Percentiles rank a stretch among this genome's conserved stretches.
phyloP scores from a whole-genome alignment of 2,329 filamentous ascomycete genomes.

The Xylaria arbuscula region DNA sequence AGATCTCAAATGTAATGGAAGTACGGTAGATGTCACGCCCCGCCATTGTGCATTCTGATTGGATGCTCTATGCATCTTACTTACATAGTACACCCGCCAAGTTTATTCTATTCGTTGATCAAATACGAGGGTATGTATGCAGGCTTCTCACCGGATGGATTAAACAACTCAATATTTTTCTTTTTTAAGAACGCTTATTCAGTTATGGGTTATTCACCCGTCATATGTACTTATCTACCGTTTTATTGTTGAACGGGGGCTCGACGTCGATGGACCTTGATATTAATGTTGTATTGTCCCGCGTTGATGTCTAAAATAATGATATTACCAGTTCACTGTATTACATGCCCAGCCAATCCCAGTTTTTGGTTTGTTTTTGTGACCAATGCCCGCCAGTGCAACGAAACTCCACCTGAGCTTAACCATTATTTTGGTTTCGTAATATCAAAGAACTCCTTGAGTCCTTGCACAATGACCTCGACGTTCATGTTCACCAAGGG shows the following conservation, averaged over 20 bases:
- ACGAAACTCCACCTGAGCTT: background rate
- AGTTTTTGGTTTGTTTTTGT: background rate
- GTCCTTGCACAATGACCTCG: conserved; percentile 80
- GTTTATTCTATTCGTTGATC: background rate
- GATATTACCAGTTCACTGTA: background rate
- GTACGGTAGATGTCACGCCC: conserved; percentile 7
- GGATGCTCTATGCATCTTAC: conserved; percentile 10
- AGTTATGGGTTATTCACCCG: background rate
- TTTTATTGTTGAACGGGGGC: background rate
- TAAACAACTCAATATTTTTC: background rate
- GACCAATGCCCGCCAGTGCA: background rate
- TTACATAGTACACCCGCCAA: background rate
- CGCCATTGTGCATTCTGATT: conserved; percentile 20
- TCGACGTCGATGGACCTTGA: background rate
- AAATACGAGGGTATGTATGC: background rate
- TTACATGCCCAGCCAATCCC: background rate
- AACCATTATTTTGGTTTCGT: conserved; percentile 63
- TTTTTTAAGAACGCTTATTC: background rate
- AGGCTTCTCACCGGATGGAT: too few relatives aligned
- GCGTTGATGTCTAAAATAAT: background rate
- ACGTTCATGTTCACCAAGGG: conserved; percentile 89
- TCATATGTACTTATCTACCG: background rate
- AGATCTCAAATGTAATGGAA: background rate
- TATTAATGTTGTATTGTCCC: background rate
- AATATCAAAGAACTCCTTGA: conserved; percentile 82